Conservation (phyloP, 2,329 filamentous ascomycete species). For the Alternaria incomplexa region DNA sequence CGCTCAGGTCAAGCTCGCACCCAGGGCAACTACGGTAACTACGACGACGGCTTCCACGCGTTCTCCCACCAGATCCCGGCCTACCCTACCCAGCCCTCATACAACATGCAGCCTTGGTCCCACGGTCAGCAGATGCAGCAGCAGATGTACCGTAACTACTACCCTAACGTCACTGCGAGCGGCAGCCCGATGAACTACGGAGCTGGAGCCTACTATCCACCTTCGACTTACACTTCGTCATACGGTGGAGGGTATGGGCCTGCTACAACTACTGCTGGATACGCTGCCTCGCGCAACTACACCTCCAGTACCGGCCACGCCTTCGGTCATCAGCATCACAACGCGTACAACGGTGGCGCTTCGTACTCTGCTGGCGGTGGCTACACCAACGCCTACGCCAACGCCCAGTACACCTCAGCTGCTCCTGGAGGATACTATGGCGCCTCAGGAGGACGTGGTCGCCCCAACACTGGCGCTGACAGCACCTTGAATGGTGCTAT, state of each 20-base stretch:
- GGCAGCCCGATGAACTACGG: constrained; percentile 43
- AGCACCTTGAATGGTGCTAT: constrained; percentile 23
- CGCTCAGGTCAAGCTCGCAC: constrained; percentile 22
- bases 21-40: constrained; percentile 26
- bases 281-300: constrained; percentile 16
- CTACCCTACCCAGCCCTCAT: constrained; percentile 30
- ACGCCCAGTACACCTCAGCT: neutral
- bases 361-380: constrained; percentile 11
- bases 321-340: constrained; percentile 11
- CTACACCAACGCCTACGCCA: constrained; percentile 4
- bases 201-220: constrained; percentile 39
- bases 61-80: constrained; percentile 42
- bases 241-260: constrained; percentile 29
- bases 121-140: constrained; percentile 31
- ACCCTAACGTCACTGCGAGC: constrained; percentile 27
- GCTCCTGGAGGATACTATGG: constrained; percentile 9
- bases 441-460: constrained; percentile 2
- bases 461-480: constrained; percentile 22
- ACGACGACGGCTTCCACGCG: constrained; percentile 35
- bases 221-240: constrained; percentile 28
- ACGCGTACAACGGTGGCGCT: constrained; percentile 7
- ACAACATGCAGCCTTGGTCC: constrained; percentile 34
- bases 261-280: constrained; percentile 19
- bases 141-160: constrained; percentile 29
- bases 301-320: constrained; percentile 21